A percentile compares a stretch with the other conserved stretches of the same genome.
These are phyloP conservation scores for Aspergillus asperescens DNA, from an alignment of 495 filamentous ascomycete genomes.

Conservation along the genomic window DNA sequence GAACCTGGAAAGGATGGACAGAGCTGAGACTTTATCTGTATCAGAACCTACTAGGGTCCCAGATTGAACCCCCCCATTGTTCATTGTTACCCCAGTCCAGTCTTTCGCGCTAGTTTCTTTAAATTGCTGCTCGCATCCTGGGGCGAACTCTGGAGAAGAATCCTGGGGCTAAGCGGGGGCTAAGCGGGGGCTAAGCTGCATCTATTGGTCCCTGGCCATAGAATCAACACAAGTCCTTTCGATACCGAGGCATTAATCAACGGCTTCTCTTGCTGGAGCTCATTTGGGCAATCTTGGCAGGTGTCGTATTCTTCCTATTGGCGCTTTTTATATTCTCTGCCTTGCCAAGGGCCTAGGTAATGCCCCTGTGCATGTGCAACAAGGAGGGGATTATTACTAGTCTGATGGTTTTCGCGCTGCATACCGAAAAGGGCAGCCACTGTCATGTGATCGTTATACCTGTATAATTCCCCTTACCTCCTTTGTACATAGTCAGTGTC, in stretches of 20 bases:
- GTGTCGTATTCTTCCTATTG: neutral
- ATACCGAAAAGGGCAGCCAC: neutral
- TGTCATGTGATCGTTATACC: neutral
- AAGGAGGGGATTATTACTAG: too few species aligned
- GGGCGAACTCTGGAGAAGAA: neutral
- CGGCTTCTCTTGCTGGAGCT: neutral
- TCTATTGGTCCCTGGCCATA: neutral
- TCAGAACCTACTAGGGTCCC: too few species aligned
- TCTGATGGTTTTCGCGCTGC: neutral
- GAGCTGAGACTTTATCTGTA: neutral
- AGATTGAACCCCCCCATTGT: neutral
- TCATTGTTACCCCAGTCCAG: neutral
- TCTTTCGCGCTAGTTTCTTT: neutral
- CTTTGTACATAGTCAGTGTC: too few species aligned
- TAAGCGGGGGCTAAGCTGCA: neutral
- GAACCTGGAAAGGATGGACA: neutral
- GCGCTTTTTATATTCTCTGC: neutral
- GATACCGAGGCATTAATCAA: neutral
- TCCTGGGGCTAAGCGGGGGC: neutral
- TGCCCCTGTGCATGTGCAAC: neutral
- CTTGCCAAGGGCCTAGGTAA: neutral
- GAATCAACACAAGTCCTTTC: neutral
- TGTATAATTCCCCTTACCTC: too few species aligned
- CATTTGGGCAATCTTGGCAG: neutral
- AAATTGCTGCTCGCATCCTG: neutral